Evolutionary conservation across 2,329 filamentous ascomycete species (phyloP).

Genomic region (Knoxdaviesia proteae): DNA sequence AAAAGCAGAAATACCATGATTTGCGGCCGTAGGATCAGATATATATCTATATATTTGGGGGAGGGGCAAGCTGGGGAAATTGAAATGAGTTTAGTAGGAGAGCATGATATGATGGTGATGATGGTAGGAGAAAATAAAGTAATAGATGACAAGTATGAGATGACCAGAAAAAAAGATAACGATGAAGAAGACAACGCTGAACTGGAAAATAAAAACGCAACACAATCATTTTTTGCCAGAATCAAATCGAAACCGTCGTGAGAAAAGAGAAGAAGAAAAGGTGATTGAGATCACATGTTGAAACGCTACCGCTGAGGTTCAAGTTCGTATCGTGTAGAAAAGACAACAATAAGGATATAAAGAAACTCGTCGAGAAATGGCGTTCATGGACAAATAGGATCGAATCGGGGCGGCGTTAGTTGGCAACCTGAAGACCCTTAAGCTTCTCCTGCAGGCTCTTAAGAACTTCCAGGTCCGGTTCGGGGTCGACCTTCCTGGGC

Average conservation of each 20-base stretch:
- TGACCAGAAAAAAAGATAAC: neutral
- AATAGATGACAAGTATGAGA: neutral
- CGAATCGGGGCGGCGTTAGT: neutral
- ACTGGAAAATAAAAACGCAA: neutral
- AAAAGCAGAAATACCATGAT: too few species aligned
- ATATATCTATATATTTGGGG: too few species aligned
- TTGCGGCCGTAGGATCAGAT: too few species aligned
- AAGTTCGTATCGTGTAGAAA: too few species aligned
- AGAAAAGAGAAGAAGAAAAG: too few species aligned
- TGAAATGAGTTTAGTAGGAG: neutral
- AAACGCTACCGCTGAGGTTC: too few species aligned
- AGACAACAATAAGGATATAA: constrained; percentile 2
- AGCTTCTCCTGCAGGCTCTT: constrained; percentile 35
- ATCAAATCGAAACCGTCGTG: too few species aligned
- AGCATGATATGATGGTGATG: constrained; percentile 5
- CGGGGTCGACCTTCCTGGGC: constrained; percentile 37
- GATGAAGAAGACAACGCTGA: neutral
- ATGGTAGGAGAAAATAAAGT: constrained; percentile 6
- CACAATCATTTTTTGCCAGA: neutral
- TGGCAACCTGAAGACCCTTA: constrained; percentile 17
- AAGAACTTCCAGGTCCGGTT: constrained; percentile 39
- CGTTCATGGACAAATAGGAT: neutral
- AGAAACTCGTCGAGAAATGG: neutral
- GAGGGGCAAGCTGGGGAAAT: neutral
- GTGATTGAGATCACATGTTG: too few species aligned